These are phyloP conservation scores for Colletotrichum lupini DNA, from an alignment of 2,329 filamentous ascomycete genomes.

Conservation along the genomic window DNA sequence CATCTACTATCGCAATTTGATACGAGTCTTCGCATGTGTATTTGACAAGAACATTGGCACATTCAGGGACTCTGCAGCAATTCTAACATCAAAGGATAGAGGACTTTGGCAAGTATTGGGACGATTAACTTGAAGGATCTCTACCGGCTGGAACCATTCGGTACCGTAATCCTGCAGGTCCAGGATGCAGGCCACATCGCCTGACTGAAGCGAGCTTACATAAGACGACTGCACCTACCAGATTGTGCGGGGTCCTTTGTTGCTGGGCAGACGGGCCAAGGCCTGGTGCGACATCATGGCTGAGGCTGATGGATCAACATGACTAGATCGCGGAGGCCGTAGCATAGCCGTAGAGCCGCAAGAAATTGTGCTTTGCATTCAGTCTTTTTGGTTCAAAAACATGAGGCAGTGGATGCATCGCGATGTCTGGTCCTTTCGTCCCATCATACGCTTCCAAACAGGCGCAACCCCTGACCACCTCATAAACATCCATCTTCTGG, in stretches of 20 bases:
- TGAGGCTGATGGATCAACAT: constrained; percentile 3
- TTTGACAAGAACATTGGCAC: accelerated
- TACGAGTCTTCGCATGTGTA: background rate
- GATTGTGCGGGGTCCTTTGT: constrained; percentile 17
- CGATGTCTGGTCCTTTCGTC: background rate
- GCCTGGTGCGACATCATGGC: background rate
- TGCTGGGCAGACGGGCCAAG: constrained; percentile 18
- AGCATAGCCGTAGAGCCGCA: background rate
- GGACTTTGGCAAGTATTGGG: background rate
- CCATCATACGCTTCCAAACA: background rate
- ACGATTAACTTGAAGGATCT: background rate
- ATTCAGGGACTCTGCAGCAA: background rate
- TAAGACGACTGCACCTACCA: background rate
- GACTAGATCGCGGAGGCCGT: background rate
- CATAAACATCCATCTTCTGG: background rate
- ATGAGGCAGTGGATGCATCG: background rate
- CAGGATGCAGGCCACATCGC: constrained; percentile 19
- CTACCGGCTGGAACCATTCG: background rate
- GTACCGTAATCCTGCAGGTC: constrained; percentile 6
- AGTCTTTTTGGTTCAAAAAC: background rate
- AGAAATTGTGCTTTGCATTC: background rate
- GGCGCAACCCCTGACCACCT: background rate
- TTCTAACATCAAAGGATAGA: background rate
- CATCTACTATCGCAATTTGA: background rate
- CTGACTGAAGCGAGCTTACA: constrained; percentile 4